Conservation (phyloP, 2,329 filamentous ascomycete species). For the Botryotinia globosa region DNA sequence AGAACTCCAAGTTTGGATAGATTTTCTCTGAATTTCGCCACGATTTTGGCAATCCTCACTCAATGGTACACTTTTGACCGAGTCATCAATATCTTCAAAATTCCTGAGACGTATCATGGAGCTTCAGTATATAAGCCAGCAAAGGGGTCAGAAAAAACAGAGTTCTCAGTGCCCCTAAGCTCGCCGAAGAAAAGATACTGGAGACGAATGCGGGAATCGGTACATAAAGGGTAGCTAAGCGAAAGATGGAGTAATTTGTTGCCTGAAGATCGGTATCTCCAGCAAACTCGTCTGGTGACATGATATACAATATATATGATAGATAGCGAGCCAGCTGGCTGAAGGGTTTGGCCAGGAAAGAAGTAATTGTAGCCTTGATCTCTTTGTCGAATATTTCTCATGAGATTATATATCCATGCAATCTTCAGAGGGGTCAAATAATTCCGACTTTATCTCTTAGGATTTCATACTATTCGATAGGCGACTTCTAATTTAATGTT, state of each 20-base stretch:
- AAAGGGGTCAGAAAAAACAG: not conserved
- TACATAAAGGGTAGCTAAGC: not conserved
- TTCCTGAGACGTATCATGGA: not conserved
- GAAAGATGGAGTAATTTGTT: not conserved
- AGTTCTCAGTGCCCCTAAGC: not conserved
- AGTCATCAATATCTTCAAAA: not conserved
- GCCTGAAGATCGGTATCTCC: not conserved
- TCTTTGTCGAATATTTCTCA: not conserved
- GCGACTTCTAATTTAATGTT: not conserved
- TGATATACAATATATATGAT: not conserved
- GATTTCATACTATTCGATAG: not conserved
- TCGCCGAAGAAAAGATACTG: not conserved
- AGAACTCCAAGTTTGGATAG: not conserved
- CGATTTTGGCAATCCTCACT: not conserved
- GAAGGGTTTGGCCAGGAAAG: not conserved
- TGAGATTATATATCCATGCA: not conserved
- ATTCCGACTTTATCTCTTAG: not conserved
- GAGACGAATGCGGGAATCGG: not conserved
- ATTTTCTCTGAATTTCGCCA: not conserved
- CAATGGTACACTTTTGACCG: too few species aligned
- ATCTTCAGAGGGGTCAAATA: not conserved
- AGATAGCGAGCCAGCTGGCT: not conserved
- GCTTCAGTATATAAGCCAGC: not conserved
- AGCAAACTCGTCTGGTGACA: not conserved
- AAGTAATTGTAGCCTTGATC: not conserved